phyloP scores from a whole-genome alignment of 179 eudicot genomes.

The Heliamphora pulchella region DNA sequence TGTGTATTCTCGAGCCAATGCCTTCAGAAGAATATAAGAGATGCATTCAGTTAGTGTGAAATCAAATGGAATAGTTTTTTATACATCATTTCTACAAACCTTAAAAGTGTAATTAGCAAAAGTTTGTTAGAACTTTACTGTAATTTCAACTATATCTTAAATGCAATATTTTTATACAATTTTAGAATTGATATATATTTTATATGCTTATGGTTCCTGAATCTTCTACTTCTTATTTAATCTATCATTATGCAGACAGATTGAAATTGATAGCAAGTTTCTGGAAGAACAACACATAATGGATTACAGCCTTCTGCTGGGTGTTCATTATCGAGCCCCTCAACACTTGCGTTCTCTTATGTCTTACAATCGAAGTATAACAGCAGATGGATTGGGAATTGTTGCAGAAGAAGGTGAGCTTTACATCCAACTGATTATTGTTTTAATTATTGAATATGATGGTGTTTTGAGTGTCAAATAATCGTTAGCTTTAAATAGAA shows the following conservation, averaged over 20 bases:
- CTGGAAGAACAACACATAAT: slow-evolving; percentile 79
- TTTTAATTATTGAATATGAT: slow-evolving; percentile 5
- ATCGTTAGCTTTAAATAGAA: neutral
- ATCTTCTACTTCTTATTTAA: slow-evolving; percentile 1
- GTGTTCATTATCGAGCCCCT: slow-evolving; percentile 97
- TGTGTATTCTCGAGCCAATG: neutral
- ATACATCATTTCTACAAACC: neutral
- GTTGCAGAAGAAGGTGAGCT: slow-evolving; percentile 78
- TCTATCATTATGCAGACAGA: slow-evolving; percentile 56
- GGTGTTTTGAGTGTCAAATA: neutral
- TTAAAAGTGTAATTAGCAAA: neutral
- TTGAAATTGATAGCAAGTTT: slow-evolving; percentile 83
- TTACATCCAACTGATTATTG: too few species aligned
- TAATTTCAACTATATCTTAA: neutral
- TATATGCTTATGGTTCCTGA: neutral
- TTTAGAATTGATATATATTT: neutral
- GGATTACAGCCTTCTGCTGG: slow-evolving; percentile 96
- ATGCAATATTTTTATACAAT: neutral
- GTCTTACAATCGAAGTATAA: slow-evolving; percentile 30
- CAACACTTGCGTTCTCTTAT: slow-evolving; percentile 58
- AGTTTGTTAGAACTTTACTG: neutral
- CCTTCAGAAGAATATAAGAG: neutral
- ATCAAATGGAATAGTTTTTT: neutral
- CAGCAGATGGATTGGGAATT: slow-evolving; percentile 61
- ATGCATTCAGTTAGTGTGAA: neutral